These are phyloP conservation scores for Solanum piurae DNA, from an alignment of 257 asterid species.

Conservation along the genomic window DNA sequence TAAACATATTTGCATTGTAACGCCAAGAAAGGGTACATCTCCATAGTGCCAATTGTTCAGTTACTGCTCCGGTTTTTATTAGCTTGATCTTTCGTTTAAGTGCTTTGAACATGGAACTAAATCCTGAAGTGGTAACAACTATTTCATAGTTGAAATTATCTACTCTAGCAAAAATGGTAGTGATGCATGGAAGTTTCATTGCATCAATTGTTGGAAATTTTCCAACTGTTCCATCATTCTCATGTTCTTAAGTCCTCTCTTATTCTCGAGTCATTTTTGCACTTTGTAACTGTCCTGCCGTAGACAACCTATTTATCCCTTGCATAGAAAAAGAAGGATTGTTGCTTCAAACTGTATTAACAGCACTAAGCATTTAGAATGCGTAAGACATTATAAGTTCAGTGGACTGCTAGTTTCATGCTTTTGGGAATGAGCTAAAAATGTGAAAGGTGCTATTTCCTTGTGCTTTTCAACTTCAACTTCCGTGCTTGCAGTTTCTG, in stretches of 20 bases:
- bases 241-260: background rate
- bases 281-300: background rate
- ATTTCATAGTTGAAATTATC: background rate
- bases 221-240: background rate
- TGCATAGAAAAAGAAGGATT: background rate
- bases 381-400: background rate
- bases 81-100: background rate
- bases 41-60: background rate
- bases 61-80: background rate
- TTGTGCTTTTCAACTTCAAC: background rate
- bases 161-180: background rate
- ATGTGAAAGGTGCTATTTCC: background rate
- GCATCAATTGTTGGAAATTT: background rate
- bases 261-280: background rate
- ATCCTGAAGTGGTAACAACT: background rate
- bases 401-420: background rate
- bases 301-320: background rate
- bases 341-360: background rate
- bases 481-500: background rate
- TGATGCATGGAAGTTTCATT: background rate
- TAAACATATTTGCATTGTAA: background rate
- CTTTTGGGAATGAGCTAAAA: background rate
- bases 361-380: background rate
- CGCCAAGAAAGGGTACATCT: background rate
- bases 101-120: background rate